Evolutionary conservation across 2,329 filamentous ascomycete species (phyloP), one percentile per base, ranked within the genome.

Genomic region (Elsinoe batatas): DNA sequence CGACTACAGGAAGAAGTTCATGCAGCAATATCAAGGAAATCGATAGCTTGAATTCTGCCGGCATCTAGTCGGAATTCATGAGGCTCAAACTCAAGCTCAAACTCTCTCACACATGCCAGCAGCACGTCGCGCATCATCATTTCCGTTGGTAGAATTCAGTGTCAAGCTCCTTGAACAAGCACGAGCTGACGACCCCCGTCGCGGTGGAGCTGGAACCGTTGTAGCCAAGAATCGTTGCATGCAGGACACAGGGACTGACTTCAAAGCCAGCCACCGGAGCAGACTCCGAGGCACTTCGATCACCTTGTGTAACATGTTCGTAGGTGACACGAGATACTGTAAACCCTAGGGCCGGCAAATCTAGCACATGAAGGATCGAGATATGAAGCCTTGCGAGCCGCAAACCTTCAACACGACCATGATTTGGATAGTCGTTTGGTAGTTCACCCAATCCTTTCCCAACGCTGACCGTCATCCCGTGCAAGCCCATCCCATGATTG

Each of bases 391-490:
- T 22, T 13, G n/a, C n/a, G 40, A 35, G 26, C 32, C 15, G 20
- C 20, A 2, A 36, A 5, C 3, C 22, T 15, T 20, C 7, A 26
- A 26, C 10, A 44, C 40, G 18, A 30, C 26, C 40, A 44, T 26
- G 40, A 30, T 17, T 38, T 26, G 33, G 47, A 51, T 51, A 51
- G 47, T 51, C 47, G 47, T 51, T 51, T 51, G 15, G 18, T 51
- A 35, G 33, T 51, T 51, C 47, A 38, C 33, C 47, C 47, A 36
- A 36, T 32, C 20, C 15, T 5, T 26, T 7, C 47, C 20, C 47
- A 51, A 51, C 47, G 47, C 26, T 37, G 47, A 6, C 18, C 33
- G 32, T 38, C 32, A 51, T 51, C 26, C 47, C 47, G 47, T 51
- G 17, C 26, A 30, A 30, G 26, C 26, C 26, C 26, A 30, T 8